Conservation (phyloP, 495 filamentous ascomycete genomes). For the Cladorrhinum samala region DNA sequence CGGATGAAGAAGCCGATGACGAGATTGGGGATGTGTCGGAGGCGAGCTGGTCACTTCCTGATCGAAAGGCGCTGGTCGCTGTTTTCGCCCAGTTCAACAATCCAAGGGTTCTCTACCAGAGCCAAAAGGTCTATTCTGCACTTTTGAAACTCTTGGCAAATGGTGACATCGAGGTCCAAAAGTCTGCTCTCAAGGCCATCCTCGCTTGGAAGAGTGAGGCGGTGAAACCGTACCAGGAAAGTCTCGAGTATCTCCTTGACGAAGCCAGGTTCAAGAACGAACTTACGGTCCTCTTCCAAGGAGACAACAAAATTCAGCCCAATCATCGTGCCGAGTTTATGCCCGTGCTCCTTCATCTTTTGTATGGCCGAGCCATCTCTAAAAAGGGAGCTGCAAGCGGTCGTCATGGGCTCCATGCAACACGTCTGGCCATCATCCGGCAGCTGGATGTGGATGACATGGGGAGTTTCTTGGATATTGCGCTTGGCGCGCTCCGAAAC, state of each 20-base stretch:
- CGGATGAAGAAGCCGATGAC: constrained; percentile 32
- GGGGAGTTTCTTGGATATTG: constrained; percentile 72
- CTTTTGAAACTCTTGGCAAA: constrained; percentile 70
- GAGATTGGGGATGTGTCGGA: constrained; percentile 50
- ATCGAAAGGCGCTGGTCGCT: constrained; percentile 72
- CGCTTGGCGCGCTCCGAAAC: constrained; percentile 61
- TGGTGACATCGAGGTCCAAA: constrained; percentile 85
- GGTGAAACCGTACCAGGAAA: constrained; percentile 75
- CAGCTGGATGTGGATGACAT: constrained; percentile 56
- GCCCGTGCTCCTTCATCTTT: constrained; percentile 76
- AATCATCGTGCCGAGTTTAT: constrained; percentile 67
- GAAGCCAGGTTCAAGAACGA: constrained; percentile 90
- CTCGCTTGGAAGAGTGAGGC: constrained; percentile 78
- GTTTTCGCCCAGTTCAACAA: constrained; percentile 84
- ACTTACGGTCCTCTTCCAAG: constrained; percentile 77
- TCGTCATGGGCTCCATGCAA: constrained; percentile 55
- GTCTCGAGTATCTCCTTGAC: constrained; percentile 81
- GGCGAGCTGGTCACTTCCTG: constrained; percentile 51
- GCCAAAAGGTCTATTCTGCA: constrained; percentile 66
- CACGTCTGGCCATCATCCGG: constrained; percentile 51
- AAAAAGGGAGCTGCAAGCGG: constrained; percentile 64
- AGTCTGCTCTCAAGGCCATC: constrained; percentile 73
- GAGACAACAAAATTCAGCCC: constrained; percentile 66
- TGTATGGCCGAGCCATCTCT: constrained; percentile 85
- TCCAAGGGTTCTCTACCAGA: constrained; percentile 73